Evolutionary conservation across 768 basidiomycete genomes (phyloP).

Genomic region (Ramaria sp.): DNA sequence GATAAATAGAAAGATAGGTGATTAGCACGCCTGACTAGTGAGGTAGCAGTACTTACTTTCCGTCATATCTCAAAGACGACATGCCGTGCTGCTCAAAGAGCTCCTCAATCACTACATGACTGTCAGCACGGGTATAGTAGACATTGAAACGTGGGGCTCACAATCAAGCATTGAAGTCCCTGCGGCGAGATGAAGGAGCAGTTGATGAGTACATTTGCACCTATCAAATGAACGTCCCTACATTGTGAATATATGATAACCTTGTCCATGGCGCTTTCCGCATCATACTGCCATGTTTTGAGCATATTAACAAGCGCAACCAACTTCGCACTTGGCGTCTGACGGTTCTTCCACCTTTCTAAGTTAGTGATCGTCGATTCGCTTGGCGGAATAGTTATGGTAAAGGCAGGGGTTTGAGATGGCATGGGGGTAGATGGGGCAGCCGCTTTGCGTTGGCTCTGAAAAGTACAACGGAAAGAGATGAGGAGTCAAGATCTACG

Average conservation of each 20-base stretch:
- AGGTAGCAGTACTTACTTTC: constrained; percentile 21
- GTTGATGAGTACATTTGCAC: constrained; percentile 43
- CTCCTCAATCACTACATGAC: constrained; percentile 31
- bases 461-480: not conserved
- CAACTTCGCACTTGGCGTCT: constrained; percentile 55
- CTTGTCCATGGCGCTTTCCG: constrained; percentile 43
- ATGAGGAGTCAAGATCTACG: too few relatives aligned
- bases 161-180: constrained; percentile 9
- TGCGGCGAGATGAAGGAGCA: not conserved
- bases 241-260: constrained; percentile 65
- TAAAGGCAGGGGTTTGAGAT: not conserved
- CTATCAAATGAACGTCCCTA: constrained; percentile 38
- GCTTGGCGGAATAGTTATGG: not conserved
- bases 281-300: constrained; percentile 38
- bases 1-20: not conserved
- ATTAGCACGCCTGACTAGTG: not conserved
- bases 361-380: not conserved
- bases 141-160: not conserved
- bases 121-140: not conserved
- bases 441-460: not conserved
- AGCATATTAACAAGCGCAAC: constrained; percentile 42
- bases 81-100: constrained; percentile 50
- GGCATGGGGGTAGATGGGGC: not conserved
- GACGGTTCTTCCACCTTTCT: not conserved
- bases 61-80: constrained; percentile 51